Evolutionary conservation across 2,329 filamentous ascomycete genomes (phyloP), one percentile per base, ranked within the genome.

Genomic region (Conoideocrella luteorostrata): DNA sequence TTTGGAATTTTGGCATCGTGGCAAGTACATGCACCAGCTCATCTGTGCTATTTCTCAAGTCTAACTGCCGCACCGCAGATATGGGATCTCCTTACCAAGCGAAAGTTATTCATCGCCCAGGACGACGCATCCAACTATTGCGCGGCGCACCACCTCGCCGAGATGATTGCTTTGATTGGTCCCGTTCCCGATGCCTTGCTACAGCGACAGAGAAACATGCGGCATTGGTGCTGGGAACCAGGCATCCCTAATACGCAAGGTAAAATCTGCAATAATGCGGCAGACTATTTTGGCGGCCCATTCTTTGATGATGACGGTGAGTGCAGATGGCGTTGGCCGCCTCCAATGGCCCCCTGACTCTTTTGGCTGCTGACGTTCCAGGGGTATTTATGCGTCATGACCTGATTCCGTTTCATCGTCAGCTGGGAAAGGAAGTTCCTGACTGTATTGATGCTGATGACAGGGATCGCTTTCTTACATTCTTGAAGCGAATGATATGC

Each of bases 201-300:
- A 20, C 38, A 40, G 23, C 23, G 38, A 32, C 38, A 40, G 6
- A 40, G 17, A 30, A 26, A 40, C 17, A 40, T 40, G 26, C 15
- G 21, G 10, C 36, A 39, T 23, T 39, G 26, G 38, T 20, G 38
- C 24, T 40, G 38, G 38, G 26, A 17, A 13, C 38, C 26, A 29
- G 15, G 13, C n/a, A 21, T 40, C 26, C 38, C n/a, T 15, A 40
- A 40, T 26, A 26, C 38, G 15, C 29, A 30, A 21, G 38, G 38
- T 10, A 15, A 40, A 3, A 18, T 40, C n/a, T 40, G 37, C 28
- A 39, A 39, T 18, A 39, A 39, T 18, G 37, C 24, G 37, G n/a
- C 22, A 15, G 23, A 39, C 26, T 40, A 32, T 21, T 39, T 40
- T 7, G 38, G 38, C 38, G 38, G 26, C 26, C 17, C 38, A 21